phyloP scores from a whole-genome alignment of 129 eudicot species.

The Saussurea involucrata region DNA sequence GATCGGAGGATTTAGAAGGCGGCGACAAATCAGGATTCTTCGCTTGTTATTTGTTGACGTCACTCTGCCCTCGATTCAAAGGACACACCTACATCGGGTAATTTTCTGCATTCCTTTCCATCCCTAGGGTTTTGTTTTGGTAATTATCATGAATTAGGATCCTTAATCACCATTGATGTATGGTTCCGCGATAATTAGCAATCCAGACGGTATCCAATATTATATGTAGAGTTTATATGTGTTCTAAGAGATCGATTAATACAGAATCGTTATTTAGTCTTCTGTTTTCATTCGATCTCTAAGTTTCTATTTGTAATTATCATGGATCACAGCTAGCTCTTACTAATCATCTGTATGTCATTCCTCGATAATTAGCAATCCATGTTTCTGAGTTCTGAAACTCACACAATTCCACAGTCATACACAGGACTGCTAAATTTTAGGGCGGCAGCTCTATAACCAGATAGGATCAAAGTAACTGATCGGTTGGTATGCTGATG shows the following conservation, averaged over 20 bases:
- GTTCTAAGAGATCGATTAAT: neutral
- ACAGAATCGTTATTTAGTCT: neutral
- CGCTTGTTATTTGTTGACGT: conserved; percentile 72
- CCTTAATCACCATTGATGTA: neutral
- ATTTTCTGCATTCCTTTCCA: neutral
- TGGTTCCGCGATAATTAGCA: neutral
- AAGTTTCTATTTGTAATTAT: too few species aligned
- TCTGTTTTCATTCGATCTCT: neutral
- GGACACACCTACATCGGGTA: conserved; percentile 96
- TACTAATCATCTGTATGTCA: neutral
- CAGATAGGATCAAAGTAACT: neutral
- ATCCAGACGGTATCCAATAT: neutral
- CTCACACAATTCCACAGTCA: neutral
- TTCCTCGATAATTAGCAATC: neutral
- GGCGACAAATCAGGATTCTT: conserved; percentile 41
- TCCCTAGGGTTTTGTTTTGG: neutral
- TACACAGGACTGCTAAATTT: neutral
- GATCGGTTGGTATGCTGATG: neutral
- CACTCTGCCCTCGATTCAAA: conserved; percentile 72
- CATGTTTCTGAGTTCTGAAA: neutral
- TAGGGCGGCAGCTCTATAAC: neutral
- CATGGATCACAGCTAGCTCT: neutral
- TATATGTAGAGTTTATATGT: neutral
- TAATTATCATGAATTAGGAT: neutral
- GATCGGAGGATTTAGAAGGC: conserved; percentile 15